Conservation (phyloP, 352 stramenopile genomes). For the Globisporangium middletonii region DNA sequence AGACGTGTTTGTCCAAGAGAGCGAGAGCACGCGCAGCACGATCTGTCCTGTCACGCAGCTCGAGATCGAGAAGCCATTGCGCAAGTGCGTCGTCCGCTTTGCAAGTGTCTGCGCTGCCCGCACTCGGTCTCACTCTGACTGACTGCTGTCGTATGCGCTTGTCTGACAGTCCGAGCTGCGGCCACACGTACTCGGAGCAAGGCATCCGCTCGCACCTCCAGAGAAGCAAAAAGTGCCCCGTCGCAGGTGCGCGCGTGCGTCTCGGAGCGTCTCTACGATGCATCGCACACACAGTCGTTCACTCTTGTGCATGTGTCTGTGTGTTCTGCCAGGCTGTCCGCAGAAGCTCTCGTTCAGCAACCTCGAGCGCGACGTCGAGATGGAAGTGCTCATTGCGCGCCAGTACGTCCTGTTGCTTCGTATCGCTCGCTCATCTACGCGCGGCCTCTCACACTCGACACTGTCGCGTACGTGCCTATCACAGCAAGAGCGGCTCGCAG, state of each 20-base stretch:
- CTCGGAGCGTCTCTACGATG: too few species aligned
- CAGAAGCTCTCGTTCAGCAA: constrained; percentile 46
- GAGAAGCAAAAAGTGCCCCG: constrained; percentile 68
- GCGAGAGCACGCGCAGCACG: constrained; percentile 63
- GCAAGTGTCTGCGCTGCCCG: not conserved
- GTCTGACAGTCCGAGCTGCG: constrained; percentile 46
- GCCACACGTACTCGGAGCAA: constrained; percentile 77
- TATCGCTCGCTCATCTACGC: not conserved
- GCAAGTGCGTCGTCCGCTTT: constrained; percentile 39
- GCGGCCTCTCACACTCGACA: not conserved
- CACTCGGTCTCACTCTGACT: not conserved
- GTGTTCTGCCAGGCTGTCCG: constrained; percentile 44
- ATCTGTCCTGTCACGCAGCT: constrained; percentile 80
- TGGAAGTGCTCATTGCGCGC: constrained; percentile 76
- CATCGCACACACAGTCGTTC: too few species aligned
- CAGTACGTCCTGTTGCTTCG: constrained; percentile 20
- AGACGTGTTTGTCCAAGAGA: constrained; percentile 78
- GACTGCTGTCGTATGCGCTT: constrained; percentile 1
- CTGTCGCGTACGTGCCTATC: not conserved
- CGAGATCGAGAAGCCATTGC: constrained; percentile 69
- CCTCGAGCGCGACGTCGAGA: constrained; percentile 82
- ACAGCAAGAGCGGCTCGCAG: constrained; percentile 25
- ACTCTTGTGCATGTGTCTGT: not conserved
- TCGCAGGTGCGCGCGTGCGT: constrained; percentile 38
- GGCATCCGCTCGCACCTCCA: constrained; percentile 70